A percentile compares a stretch with the other conserved stretches of the same genome.
Conservation (phyloP, 1,284 basidiomycete genomes). For the Cerioporus squamosus region DNA sequence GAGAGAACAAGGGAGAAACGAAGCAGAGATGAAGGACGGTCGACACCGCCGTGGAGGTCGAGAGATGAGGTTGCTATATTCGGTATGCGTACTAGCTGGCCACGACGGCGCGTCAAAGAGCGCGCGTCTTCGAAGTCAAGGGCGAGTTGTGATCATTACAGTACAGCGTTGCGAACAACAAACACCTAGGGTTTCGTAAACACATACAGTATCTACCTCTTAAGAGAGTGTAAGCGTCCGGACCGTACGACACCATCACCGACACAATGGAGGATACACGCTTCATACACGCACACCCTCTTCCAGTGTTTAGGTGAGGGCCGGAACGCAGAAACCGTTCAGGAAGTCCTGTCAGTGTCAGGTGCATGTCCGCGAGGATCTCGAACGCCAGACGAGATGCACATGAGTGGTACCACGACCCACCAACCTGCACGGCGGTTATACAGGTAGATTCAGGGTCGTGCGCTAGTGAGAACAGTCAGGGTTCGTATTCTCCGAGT, state of each 20-base stretch:
- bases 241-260: too few species aligned
- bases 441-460: slow-evolving; percentile 43
- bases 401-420: neutral
- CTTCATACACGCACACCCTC: too few species aligned
- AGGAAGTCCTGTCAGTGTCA: neutral
- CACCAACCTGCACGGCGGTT: neutral
- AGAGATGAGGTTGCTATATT: slow-evolving; percentile 25
- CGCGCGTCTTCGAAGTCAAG: too few species aligned
- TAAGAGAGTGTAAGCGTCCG: too few species aligned
- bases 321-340: too few species aligned
- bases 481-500: slow-evolving; percentile 1
- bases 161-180: too few species aligned
- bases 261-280: too few species aligned
- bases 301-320: too few species aligned
- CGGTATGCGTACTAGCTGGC: slow-evolving; percentile 19
- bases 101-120: slow-evolving; percentile 7
- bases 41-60: slow-evolving; percentile 20
- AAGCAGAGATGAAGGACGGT: slow-evolving; percentile 12
- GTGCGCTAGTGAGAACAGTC: slow-evolving; percentile 34
- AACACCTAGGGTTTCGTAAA: too few species aligned
- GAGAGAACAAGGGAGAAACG: slow-evolving; percentile 5
- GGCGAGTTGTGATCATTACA: too few species aligned
- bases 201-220: too few species aligned
- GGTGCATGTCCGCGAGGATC: neutral
- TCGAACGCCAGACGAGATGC: neutral